Evolutionary conservation across 2,329 filamentous ascomycete species (phyloP), one percentile per base, ranked within the genome.

Genomic region (Calonectria pseudoturangicola): DNA sequence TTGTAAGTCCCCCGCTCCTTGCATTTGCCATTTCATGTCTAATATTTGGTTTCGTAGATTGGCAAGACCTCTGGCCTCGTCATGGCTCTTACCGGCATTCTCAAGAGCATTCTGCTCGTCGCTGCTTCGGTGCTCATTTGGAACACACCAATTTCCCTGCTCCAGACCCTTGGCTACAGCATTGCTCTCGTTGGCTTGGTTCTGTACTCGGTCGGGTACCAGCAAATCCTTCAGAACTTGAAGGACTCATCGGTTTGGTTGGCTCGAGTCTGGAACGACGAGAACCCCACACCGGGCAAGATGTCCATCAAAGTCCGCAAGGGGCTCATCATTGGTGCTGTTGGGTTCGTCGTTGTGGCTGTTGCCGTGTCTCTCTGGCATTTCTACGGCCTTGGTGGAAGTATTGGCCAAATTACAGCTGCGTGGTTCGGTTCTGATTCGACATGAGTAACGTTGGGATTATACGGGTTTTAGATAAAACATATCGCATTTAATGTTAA

Each of bases 61-160:
- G 94, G 95, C 82, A 95, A 94, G 86, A 97, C 95, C 9, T 97
- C 95, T 2, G 94, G 93, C 70, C 90, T 97, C 65, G 94, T 96
- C 79, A 93, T 97, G 86, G 95, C 94, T 41, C 91, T 97, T 28
- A 95, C 93, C 72, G 94, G 95, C 83, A 95, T 97, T 76, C 90
- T 97, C 80, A 97, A 97, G 86, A 94, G 95, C 84, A 96, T 97
- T 73, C 91, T 97, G 71, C 92, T 97, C 68, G 94, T 97, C 75
- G 87, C 90, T 73, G 89, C 92, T 71, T 95, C 93, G 66, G 93
- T 97, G 85, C 83, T 94, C 81, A 92, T 96, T 82, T 97, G 94
- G 92, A 87, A 89, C 77, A 95, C 94, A 70, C 89, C 91, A 39
- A 93, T 97, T 80, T 89, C 92, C 25, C 82, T 85, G 28, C 88